Conservation (phyloP, 257 asterid genomes). For the Nicotiana noctiflora region DNA sequence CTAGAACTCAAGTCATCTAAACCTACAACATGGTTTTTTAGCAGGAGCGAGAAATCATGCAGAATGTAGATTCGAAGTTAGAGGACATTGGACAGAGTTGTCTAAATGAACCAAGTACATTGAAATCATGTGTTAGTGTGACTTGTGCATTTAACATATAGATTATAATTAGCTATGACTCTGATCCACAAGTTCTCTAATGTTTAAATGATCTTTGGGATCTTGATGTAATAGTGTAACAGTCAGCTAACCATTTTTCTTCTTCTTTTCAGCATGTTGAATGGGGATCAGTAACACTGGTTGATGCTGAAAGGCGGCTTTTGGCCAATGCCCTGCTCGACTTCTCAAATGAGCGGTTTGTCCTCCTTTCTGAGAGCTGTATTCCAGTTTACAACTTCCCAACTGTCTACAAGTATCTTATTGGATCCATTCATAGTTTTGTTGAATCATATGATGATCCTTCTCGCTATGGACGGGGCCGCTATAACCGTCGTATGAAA, state of each 20-base stretch:
- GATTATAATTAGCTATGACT: neutral
- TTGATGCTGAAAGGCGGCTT: constrained; percentile 85
- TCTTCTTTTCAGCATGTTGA: constrained; percentile 50
- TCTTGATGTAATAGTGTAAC: neutral
- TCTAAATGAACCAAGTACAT: neutral
- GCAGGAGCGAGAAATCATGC: neutral
- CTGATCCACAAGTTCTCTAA: neutral
- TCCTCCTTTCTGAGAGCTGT: constrained; percentile 89
- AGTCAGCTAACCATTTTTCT: constrained; percentile 1
- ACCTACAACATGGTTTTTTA: neutral
- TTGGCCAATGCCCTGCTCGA: constrained; percentile 90
- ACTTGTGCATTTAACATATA: neutral
- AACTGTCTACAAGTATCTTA: constrained; percentile 63
- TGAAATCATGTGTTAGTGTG: neutral
- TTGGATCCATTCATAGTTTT: constrained; percentile 55
- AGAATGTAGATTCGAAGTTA: neutral
- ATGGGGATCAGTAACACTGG: constrained; percentile 89
- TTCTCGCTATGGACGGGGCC: constrained; percentile 89
- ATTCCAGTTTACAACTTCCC: constrained; percentile 73
- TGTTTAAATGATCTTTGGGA: neutral
- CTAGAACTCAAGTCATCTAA: neutral
- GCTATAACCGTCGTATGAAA: constrained; percentile 69
- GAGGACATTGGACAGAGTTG: neutral
- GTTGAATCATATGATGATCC: constrained; percentile 82
- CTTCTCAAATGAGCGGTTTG: constrained; percentile 79